These are phyloP conservation scores for Suillus subluteus DNA, from an alignment of 768 basidiomycete species.

Conservation along the genomic window DNA sequence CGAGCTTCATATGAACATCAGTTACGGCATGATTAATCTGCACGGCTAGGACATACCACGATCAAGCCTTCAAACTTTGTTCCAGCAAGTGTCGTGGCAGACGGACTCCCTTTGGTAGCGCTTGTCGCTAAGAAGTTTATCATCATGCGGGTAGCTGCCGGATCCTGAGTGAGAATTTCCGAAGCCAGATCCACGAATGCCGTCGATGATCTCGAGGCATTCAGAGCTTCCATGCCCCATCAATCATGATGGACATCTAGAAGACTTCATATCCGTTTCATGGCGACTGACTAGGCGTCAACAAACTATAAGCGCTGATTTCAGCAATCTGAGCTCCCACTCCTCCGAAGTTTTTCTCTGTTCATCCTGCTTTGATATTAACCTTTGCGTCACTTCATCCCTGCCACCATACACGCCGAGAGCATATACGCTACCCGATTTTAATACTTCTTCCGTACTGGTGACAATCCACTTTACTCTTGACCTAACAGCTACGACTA, in stretches of 20 bases:
- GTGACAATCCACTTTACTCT: neutral
- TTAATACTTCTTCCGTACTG: neutral
- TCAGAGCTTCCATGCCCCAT: constrained; percentile 1
- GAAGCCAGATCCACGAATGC: neutral
- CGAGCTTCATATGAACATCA: neutral
- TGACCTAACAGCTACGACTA: neutral
- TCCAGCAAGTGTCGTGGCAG: neutral
- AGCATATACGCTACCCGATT: constrained; percentile 5
- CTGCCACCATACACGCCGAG: neutral
- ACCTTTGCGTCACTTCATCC: neutral
- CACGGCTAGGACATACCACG: neutral
- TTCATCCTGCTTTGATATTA: neutral
- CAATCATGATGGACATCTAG: constrained; percentile 6
- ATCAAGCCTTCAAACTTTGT: neutral
- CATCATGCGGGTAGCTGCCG: neutral
- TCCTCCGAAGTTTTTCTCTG: neutral
- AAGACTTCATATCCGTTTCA: constrained; percentile 6
- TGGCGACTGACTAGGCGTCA: constrained; percentile 1
- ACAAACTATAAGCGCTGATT: constrained; percentile 3
- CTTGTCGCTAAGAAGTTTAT: neutral
- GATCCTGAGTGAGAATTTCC: neutral
- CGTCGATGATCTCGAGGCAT: neutral
- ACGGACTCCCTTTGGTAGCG: neutral
- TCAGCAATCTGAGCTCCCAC: neutral
- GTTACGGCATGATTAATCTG: constrained; percentile 1